Conservation (phyloP, 768 basidiomycete species). For the Mycena rebaudengoi region DNA sequence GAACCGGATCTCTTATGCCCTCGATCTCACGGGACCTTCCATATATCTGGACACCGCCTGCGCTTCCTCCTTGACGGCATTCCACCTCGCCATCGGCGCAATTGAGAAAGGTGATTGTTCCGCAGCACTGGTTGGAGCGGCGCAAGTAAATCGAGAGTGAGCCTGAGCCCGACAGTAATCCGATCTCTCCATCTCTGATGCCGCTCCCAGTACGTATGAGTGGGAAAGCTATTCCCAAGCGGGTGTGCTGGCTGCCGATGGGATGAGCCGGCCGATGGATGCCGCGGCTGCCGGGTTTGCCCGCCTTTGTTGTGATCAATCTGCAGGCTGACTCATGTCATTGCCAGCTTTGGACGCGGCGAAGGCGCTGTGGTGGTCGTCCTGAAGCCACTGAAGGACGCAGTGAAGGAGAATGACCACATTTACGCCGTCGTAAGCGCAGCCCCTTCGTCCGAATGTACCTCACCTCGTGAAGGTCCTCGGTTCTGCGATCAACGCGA, state of each 20-base stretch:
- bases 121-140: too few relatives aligned
- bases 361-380: conserved; percentile 50
- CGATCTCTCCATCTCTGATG: too few relatives aligned
- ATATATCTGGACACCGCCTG: too few relatives aligned
- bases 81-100: too few relatives aligned
- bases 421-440: conserved; percentile 49
- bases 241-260: background rate
- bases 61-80: too few relatives aligned
- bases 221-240: background rate
- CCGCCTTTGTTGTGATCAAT: background rate
- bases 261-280: background rate
- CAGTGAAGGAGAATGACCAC: conserved; percentile 47
- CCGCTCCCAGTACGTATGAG: too few relatives aligned
- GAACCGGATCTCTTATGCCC: too few relatives aligned
- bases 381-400: conserved; percentile 47
- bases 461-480: conserved; percentile 40
- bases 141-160: too few relatives aligned
- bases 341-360: conserved; percentile 47
- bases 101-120: too few relatives aligned
- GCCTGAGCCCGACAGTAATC: too few relatives aligned
- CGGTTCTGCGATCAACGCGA: conserved; percentile 45
- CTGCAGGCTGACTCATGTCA: too few relatives aligned
- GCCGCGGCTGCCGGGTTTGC: background rate
- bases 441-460: background rate
- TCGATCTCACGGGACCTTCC: too few relatives aligned